These are phyloP conservation scores for Cryptococcus floricola DNA, from an alignment of 1,284 basidiomycete genomes.

Conservation along the genomic window DNA sequence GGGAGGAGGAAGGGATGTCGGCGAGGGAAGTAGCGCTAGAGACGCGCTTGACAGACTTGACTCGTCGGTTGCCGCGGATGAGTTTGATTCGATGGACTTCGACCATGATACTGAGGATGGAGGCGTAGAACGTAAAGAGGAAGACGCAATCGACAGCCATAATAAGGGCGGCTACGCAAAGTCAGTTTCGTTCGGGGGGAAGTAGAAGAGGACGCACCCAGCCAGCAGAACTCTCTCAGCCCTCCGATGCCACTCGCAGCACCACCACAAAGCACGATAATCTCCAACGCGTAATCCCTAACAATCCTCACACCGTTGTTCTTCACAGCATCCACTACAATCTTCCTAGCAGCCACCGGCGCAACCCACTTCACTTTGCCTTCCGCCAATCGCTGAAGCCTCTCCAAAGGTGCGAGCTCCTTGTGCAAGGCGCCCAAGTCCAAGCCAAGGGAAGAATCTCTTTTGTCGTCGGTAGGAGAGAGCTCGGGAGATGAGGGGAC, in stretches of 20 bases:
- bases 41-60: constrained; percentile 18
- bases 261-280: constrained; percentile 81
- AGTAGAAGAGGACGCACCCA: constrained; percentile 54
- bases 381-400: constrained; percentile 46
- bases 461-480: constrained; percentile 25
- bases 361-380: constrained; percentile 52
- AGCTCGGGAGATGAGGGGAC: constrained; percentile 50
- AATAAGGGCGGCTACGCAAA: constrained; percentile 59
- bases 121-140: constrained; percentile 85
- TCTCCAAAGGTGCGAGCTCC: constrained; percentile 46
- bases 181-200: not conserved
- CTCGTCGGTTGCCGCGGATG: constrained; percentile 50
- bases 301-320: constrained; percentile 77
- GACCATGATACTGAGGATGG: constrained; percentile 88
- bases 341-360: constrained; percentile 67
- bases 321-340: constrained; percentile 78
- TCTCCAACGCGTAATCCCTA: constrained; percentile 88
- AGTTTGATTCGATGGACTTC: constrained; percentile 66
- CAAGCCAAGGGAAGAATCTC: constrained; percentile 27
- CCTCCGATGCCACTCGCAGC: constrained; percentile 85
- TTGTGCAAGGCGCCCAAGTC: constrained; percentile 46
- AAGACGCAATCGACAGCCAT: constrained; percentile 82
- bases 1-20: constrained; percentile 11
- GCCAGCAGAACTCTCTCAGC: constrained; percentile 88
- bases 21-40: constrained; percentile 22